These are phyloP conservation scores for Saitozyma podzolica DNA, from an alignment of 768 basidiomycete genomes.

Conservation along the genomic window DNA sequence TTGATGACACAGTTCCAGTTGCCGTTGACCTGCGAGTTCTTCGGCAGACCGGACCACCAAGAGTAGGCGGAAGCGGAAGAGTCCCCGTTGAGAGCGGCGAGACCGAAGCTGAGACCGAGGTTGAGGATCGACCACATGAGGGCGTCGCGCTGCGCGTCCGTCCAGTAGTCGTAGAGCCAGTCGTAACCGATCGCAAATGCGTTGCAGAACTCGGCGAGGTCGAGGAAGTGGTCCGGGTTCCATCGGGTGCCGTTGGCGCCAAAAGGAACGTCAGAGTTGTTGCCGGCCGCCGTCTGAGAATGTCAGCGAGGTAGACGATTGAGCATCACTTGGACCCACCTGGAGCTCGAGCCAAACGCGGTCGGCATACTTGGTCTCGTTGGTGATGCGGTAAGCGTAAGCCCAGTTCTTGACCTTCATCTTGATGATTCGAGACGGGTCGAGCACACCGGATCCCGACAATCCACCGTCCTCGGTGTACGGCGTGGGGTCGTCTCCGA, in stretches of 20 bases:
- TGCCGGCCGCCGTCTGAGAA: slow-evolving; percentile 68
- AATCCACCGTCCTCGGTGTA: slow-evolving; percentile 74
- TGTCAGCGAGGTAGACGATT: neutral
- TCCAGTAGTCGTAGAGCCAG: slow-evolving; percentile 88
- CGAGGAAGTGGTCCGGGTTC: slow-evolving; percentile 90
- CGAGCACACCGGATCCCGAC: slow-evolving; percentile 76
- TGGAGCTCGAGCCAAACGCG: slow-evolving; percentile 78
- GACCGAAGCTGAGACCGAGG: slow-evolving; percentile 73
- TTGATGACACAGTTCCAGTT: slow-evolving; percentile 99
- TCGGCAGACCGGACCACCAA: slow-evolving; percentile 68
- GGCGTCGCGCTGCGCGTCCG: slow-evolving; percentile 65
- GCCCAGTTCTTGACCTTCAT: slow-evolving; percentile 86
- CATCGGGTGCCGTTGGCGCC: slow-evolving; percentile 68
- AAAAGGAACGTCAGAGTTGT: slow-evolving; percentile 62
- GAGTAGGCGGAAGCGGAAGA: slow-evolving; percentile 54
- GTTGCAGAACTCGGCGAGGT: slow-evolving; percentile 74
- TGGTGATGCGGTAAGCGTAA: slow-evolving; percentile 86
- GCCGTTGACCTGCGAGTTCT: slow-evolving; percentile 58
- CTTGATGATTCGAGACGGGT: slow-evolving; percentile 85
- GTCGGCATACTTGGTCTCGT: slow-evolving; percentile 88
- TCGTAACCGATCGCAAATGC: slow-evolving; percentile 94
- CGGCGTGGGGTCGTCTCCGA: slow-evolving; percentile 60
- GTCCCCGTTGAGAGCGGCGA: slow-evolving; percentile 58
- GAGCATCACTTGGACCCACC: slow-evolving; percentile 57
- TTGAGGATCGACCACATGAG: slow-evolving; percentile 73